A percentile compares a stretch with the other conserved stretches of the same genome.
These are phyloP conservation scores for Umbelopsis ramanniana DNA, from an alignment of 192 early-diverging fungal genomes.

Conservation along the genomic window DNA sequence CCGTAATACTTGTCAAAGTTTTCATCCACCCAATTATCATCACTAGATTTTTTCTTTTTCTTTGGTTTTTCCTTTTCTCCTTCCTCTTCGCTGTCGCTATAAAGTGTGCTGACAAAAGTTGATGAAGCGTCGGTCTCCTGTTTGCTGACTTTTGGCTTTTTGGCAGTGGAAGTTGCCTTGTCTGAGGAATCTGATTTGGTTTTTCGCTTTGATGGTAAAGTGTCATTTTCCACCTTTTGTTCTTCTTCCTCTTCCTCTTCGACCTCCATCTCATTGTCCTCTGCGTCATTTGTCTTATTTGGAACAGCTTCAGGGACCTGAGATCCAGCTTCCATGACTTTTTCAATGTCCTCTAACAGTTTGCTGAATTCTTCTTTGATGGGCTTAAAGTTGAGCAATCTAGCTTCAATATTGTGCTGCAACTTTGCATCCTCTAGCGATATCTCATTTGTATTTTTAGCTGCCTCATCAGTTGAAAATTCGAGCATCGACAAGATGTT, in stretches of 20 bases:
- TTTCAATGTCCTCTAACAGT: constrained; percentile 11
- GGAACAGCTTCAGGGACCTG: background rate
- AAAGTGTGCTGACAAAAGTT: constrained; percentile 22
- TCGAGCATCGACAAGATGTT: background rate
- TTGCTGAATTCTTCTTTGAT: constrained; percentile 25
- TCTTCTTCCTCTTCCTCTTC: background rate
- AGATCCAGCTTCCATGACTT: constrained; percentile 19
- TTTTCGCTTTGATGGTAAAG: background rate
- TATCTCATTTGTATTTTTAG: background rate
- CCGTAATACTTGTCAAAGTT: constrained; percentile 46
- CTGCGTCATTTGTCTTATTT: background rate
- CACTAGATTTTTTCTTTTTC: constrained; percentile 3
- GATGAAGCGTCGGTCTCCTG: background rate
- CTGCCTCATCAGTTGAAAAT: background rate
- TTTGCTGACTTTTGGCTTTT: background rate
- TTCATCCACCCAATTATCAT: constrained; percentile 28
- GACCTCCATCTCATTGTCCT: background rate
- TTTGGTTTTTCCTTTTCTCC: constrained; percentile 16
- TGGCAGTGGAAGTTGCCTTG: background rate
- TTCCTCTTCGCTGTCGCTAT: constrained; percentile 16
- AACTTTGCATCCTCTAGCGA: background rate
- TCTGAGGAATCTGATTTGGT: background rate
- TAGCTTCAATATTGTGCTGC: constrained; percentile 22
- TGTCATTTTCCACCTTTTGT: background rate
- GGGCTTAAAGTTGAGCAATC: constrained; percentile 17